Conservation (phyloP, 2,329 filamentous ascomycete species). For the Coleophoma eucalyptorum region DNA sequence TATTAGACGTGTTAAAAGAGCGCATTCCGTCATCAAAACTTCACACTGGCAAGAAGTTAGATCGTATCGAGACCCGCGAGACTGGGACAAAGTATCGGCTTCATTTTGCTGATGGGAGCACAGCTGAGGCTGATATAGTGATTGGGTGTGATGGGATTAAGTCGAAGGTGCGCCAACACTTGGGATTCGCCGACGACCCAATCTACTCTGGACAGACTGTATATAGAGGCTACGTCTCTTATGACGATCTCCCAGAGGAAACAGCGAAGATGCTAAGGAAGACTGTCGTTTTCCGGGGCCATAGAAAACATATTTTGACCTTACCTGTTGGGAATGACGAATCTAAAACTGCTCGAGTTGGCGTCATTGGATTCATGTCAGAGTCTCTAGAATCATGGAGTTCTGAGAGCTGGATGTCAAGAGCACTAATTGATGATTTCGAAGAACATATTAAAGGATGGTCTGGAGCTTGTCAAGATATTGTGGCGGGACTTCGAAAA, state of each 20-base stretch:
- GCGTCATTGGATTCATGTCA: not conserved
- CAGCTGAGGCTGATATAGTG: not conserved
- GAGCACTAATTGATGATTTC: not conserved
- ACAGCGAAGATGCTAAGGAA: not conserved
- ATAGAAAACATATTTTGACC: not conserved
- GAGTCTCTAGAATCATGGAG: not conserved
- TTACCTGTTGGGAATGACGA: not conserved
- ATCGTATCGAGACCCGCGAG: not conserved
- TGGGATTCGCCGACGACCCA: slow-evolving; percentile 10
- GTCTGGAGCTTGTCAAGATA: not conserved
- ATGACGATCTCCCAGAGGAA: not conserved
- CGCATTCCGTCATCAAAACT: not conserved
- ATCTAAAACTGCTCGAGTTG: not conserved
- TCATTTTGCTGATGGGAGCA: not conserved
- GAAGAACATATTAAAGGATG: not conserved
- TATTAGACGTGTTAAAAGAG: not conserved
- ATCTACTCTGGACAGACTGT: slow-evolving; percentile 18
- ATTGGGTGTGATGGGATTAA: slow-evolving; percentile 2
- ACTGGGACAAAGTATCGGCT: not conserved
- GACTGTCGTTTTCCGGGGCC: not conserved
- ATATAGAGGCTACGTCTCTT: slow-evolving; percentile 14
- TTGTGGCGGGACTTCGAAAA: not conserved
- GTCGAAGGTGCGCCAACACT: not conserved
- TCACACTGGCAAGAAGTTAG: not conserved
- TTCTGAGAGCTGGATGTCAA: not conserved